Conservation (phyloP, 257 asterid species). For the Anisodus tanguticus region DNA sequence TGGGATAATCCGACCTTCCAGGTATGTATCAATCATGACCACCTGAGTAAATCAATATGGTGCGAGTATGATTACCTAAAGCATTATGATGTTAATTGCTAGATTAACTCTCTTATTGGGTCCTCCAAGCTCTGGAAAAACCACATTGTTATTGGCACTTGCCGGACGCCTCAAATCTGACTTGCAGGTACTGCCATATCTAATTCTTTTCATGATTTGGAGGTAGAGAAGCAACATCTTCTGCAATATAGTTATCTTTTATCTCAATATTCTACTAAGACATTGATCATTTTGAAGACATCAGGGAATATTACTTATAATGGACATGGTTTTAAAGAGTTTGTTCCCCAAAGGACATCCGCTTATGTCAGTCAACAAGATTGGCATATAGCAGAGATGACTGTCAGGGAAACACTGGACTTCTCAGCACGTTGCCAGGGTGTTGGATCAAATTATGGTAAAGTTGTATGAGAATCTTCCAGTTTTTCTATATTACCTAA, state of each 20-base stretch:
- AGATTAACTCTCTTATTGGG: conserved; percentile 91
- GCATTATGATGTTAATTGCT: conserved; percentile 36
- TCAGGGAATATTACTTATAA: conserved; percentile 93
- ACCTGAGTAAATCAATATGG: conserved; percentile 26
- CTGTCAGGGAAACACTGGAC: conserved; percentile 90
- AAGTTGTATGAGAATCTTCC: conserved; percentile 32
- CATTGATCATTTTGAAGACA: conserved; percentile 58
- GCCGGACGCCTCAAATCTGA: conserved; percentile 89
- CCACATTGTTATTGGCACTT: conserved; percentile 81
- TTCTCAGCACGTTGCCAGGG: conserved; percentile 92
- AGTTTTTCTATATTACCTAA: conserved; percentile 36
- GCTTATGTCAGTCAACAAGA: conserved; percentile 90
- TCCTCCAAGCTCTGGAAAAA: conserved; percentile 99
- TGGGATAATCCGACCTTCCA: conserved; percentile 94
- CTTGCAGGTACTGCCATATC: conserved; percentile 62
- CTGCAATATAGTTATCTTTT: conserved; percentile 8
- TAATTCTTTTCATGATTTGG: background rate
- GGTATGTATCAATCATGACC: conserved; percentile 52
- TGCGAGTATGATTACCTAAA: conserved; percentile 33
- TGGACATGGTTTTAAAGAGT: conserved; percentile 83
- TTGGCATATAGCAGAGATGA: conserved; percentile 92
- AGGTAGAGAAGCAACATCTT: background rate
- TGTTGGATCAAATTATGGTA: conserved; percentile 90
- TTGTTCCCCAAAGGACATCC: conserved; percentile 89
- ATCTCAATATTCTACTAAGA: conserved; percentile 37